Conservation (phyloP, 768 basidiomycete species). For the Termitomyces titanicus region DNA sequence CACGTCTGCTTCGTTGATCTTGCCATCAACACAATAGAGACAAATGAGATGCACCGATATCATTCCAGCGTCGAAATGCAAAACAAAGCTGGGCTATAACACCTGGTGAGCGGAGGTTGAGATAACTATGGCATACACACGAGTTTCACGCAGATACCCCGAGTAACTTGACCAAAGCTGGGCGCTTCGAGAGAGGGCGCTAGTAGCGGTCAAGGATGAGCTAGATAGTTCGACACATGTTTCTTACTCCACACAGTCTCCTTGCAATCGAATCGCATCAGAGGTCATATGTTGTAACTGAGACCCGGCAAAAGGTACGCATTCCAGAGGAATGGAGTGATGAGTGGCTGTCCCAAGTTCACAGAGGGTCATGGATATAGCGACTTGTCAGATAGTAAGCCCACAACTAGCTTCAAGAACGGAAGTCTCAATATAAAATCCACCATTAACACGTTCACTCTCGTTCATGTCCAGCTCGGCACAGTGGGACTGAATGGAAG, state of each 20-base stretch:
- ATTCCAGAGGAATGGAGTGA: conserved; percentile 67
- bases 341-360: conserved; percentile 74
- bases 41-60: conserved; percentile 49
- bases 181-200: conserved; percentile 71
- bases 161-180: conserved; percentile 88
- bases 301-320: conserved; percentile 31
- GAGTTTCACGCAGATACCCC: conserved; percentile 75
- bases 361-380: conserved; percentile 76
- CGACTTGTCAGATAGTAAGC: conserved; percentile 38
- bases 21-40: neutral
- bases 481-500: conserved; percentile 45
- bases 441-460: conserved; percentile 59
- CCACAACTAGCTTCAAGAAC: neutral
- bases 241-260: conserved; percentile 49
- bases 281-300: conserved; percentile 7
- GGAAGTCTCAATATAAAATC: neutral
- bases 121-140: conserved; percentile 38
- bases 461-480: conserved; percentile 57
- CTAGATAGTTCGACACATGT: neutral
- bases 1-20: conserved; percentile 36
- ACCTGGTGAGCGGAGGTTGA: neutral
- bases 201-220: conserved; percentile 20
- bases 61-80: conserved; percentile 70
- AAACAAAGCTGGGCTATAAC: conserved; percentile 68
- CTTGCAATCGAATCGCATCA: conserved; percentile 26